Evolutionary conservation across 2,329 filamentous ascomycete genomes (phyloP).

Genomic region (Ascosphaera pollenicola): DNA sequence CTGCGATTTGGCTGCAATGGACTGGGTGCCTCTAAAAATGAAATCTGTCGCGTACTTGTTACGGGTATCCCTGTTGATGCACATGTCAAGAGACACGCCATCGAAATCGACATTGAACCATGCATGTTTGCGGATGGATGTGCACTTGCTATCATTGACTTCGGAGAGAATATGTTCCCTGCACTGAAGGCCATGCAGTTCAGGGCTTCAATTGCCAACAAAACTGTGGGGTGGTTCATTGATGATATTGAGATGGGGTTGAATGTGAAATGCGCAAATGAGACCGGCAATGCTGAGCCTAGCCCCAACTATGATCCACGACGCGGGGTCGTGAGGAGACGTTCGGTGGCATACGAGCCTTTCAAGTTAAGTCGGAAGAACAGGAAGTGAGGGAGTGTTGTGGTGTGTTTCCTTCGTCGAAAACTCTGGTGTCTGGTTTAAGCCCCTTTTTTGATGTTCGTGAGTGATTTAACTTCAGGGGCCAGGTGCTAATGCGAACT

Average conservation of each 20-base stretch:
- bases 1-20: slow-evolving; percentile 28
- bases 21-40: slow-evolving; percentile 16
- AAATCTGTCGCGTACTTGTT: slow-evolving; percentile 21
- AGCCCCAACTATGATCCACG: background rate
- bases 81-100: slow-evolving; percentile 16
- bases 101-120: slow-evolving; percentile 19
- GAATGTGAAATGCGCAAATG: background rate
- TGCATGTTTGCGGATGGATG: slow-evolving; percentile 21
- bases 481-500: too few relatives aligned
- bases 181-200: slow-evolving; percentile 27
- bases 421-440: too few relatives aligned
- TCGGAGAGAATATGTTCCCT: slow-evolving; percentile 16
- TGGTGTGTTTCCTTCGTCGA: background rate
- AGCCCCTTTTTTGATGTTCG: too few relatives aligned
- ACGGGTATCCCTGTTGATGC: slow-evolving; percentile 17
- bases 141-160: slow-evolving; percentile 20
- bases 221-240: slow-evolving; percentile 23
- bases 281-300: background rate
- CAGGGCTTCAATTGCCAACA: slow-evolving; percentile 20
- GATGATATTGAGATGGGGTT: slow-evolving; percentile 22
- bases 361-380: background rate
- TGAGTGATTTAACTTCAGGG: too few relatives aligned
- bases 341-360: background rate
- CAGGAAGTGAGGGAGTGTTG: background rate
- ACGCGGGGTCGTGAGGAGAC: background rate